Evolutionary conservation across 768 basidiomycete genomes (phyloP), one percentile per base, ranked within the genome.

Genomic region (Boletales sp.): DNA sequence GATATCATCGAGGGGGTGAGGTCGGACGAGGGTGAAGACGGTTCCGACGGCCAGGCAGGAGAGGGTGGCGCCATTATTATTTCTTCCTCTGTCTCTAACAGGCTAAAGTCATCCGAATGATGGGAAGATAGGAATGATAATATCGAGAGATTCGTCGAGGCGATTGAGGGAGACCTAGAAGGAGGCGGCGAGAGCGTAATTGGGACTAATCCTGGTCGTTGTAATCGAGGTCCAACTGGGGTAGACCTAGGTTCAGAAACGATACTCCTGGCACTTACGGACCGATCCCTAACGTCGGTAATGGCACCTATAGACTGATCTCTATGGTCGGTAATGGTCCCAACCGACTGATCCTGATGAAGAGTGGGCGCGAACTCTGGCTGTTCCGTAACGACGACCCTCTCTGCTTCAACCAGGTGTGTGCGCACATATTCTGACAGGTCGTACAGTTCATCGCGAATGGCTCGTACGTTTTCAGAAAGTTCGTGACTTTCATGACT

Each of bases 51-150:
- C 56, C 71, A 72, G 4, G 69, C 69, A 4, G 70, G 72, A 21
- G 74, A 73, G 19, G 61, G 57, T n/a, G 67, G 62, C 29, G 37
- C 53, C 29, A 63, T 38, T 31, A 52, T 52, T 11, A 53, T 40
- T 15, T 54, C 56, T 52, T 66, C 54, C 50, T 72, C 72, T n/a
- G 59, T 59, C 51, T 62, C 73, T 72, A 77, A 61, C 64, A 74
- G 52, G 70, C 70, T 68, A 32, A 73, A 69, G 55, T 88, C 88
- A 48, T 92, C 89, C 0, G 90, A 91, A 54, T 90, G 84, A 53
- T 87, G 85, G 15, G 79, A 81, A 4, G 78, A 78, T 43, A 81
- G 55, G 60, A 74, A 81, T 0, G 80, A 81, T 0, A 79, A 80
- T 48, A 61, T 54, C 7, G 54, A 58, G 11, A 71, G 72, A 14